These are phyloP conservation scores for Pseudogymnoascus verrucosus DNA, from an alignment of 2,329 filamentous ascomycete species.

Conservation along the genomic window DNA sequence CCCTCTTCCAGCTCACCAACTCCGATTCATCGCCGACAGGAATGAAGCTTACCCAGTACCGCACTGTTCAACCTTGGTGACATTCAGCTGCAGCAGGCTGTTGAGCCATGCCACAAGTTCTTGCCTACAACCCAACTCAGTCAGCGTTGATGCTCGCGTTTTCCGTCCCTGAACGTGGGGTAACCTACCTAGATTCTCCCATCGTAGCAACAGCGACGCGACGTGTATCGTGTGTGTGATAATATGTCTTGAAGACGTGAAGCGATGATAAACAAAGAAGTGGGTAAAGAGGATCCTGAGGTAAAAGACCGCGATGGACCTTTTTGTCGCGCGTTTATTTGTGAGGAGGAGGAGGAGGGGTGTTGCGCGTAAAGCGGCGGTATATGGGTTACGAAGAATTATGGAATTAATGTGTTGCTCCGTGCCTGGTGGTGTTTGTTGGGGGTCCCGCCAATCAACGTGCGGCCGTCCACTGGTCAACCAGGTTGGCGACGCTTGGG, in stretches of 20 bases:
- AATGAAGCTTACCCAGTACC: slow-evolving; percentile 72
- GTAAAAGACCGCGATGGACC: neutral
- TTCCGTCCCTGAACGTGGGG: neutral
- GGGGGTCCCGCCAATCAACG: slow-evolving; percentile 3
- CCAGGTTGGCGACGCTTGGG: slow-evolving; percentile 1
- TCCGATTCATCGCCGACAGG: neutral
- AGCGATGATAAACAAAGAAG: neutral
- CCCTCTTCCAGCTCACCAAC: neutral
- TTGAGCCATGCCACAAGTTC: slow-evolving; percentile 96
- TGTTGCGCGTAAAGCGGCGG: slow-evolving; percentile 5
- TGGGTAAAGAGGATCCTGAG: neutral
- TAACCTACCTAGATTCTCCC: slow-evolving; percentile 9
- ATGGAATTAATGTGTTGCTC: slow-evolving; percentile 6
- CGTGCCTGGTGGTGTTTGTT: slow-evolving; percentile 1
- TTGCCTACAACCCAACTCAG: slow-evolving; percentile 53
- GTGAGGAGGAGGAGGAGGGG: neutral
- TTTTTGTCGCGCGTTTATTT: neutral
- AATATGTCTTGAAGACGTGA: neutral
- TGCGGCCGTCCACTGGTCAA: neutral
- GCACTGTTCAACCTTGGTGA: slow-evolving; percentile 98
- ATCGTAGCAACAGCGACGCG: neutral
- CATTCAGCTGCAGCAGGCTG: slow-evolving; percentile 93
- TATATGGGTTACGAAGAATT: slow-evolving; percentile 6
- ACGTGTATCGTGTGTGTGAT: neutral
- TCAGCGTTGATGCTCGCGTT: neutral